Percentiles rank a stretch among this genome's conserved stretches.
Evolutionary conservation across 306 rosid species (phyloP).

Genomic region (Cotoneaster glaucophyllus): DNA sequence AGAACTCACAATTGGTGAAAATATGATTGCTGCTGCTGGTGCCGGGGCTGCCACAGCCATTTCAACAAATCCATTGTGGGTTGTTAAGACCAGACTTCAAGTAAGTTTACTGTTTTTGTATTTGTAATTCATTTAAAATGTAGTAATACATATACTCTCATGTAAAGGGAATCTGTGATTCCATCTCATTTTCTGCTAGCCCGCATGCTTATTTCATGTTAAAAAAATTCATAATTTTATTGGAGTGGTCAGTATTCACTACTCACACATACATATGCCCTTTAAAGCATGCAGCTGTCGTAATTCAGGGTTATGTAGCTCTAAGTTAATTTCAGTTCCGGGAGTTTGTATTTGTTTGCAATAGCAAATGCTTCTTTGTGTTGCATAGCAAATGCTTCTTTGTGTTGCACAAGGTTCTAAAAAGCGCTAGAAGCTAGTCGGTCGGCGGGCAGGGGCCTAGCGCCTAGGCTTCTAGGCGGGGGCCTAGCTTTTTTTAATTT

Average conservation of each 20-base stretch:
- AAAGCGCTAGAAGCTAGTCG: too few relatives aligned
- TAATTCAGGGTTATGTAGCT: background rate
- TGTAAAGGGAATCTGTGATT: background rate
- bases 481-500: too few relatives aligned
- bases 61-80: slow-evolving; percentile 94
- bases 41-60: slow-evolving; percentile 95
- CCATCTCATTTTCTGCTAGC: background rate
- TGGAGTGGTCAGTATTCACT: background rate
- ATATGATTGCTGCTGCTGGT: slow-evolving; percentile 84
- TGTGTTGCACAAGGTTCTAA: background rate
- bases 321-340: background rate
- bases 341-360: slow-evolving; percentile 1
- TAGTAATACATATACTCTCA: background rate
- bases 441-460: too few relatives aligned
- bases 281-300: background rate
- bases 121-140: slow-evolving; percentile 1
- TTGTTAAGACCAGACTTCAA: slow-evolving; percentile 95
- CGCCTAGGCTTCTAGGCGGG: too few relatives aligned
- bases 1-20: slow-evolving; percentile 54
- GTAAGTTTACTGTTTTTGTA: slow-evolving; percentile 39
- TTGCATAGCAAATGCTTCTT: slow-evolving; percentile 3
- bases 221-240: background rate
- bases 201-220: background rate
- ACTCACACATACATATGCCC: background rate
- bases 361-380: slow-evolving; percentile 3